A percentile compares a stretch with the other conserved stretches of the same genome.
Conservation (phyloP, 169 alveolate species). For the Plasmodium vivax region DNA sequence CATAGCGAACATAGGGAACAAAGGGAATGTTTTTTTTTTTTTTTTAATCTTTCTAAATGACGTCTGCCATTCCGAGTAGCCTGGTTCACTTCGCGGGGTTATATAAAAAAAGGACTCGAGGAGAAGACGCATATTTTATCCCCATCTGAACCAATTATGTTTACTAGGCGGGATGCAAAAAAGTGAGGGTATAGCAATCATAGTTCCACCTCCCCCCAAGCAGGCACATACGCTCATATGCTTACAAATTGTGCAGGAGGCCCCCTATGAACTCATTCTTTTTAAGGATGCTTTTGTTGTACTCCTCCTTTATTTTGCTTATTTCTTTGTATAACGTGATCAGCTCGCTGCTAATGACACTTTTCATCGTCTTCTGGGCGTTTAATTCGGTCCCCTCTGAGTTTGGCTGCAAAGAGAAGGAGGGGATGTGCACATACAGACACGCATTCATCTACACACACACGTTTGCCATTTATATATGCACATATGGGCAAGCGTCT, state of each 20-base stretch:
- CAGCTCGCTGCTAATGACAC: slow-evolving; percentile 34
- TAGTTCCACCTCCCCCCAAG: not conserved
- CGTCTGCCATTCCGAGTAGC: not conserved
- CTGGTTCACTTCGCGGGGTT: not conserved
- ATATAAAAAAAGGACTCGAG: not conserved
- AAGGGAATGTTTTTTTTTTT: not conserved
- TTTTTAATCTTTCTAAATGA: not conserved
- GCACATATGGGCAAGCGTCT: not conserved
- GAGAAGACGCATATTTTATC: not conserved
- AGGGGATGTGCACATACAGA: not conserved
- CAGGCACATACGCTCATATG: not conserved
- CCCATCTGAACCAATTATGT: not conserved
- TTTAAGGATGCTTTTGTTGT: slow-evolving; percentile 41
- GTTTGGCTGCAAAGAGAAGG: not conserved
- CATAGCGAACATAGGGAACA: no score
- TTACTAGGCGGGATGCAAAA: not conserved
- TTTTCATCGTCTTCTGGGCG: slow-evolving; percentile 8
- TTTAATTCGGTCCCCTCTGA: slow-evolving; percentile 12
- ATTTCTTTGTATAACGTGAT: slow-evolving; percentile 48
- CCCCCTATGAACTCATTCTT: slow-evolving; percentile 58
- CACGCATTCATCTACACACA: not conserved
- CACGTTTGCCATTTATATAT: not conserved
- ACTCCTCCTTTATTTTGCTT: slow-evolving; percentile 60
- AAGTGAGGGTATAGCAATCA: not conserved
- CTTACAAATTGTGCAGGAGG: slow-evolving; percentile 43